Base-by-base conservation (phyloP, 306 rosid genomes). In the Pueraria montana region DNA sequence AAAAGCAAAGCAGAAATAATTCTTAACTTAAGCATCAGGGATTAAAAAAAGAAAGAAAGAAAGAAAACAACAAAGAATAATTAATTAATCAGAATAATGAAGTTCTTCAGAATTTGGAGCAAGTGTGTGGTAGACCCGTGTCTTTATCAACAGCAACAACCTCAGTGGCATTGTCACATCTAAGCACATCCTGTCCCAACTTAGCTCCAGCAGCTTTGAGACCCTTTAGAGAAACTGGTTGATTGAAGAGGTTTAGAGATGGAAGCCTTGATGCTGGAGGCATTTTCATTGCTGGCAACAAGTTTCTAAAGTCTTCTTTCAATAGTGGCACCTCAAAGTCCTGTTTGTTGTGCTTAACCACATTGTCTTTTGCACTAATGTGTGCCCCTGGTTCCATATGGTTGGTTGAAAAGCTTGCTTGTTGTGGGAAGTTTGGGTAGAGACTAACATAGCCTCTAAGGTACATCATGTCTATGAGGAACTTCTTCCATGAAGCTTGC, bases 321-420 rank as follows among this genome's bases (percentile, higher is more conserved):
- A 96, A 20, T 46, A 96, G 81, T 66, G 99, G 99, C 14, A 96
- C 99, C 88, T 94, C 97, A 81, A 96, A 96, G 77, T 96, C 99
- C 0, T 55, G 32, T 87, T 90, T 94, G 79, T 96, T 86, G 67
- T 96, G 99, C 80, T 86, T 90, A 52, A 96, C 93, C 1, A 87
- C 89, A 21, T 96, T 96, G 34, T 92, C 95, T 14, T 89, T 92
- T 18, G 99, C 98, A 80, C 98, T 92, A 38, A 96, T 94, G 74
- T 96, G 99, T 71, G 99, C 99, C 26, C 99, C 99, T 3, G 98
- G 99, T 63, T 96, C 99, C 99, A 94, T 94, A 83, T 96, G 99
- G 61, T 96, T 96, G 16, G 99, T 94, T 14, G 98, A 94, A 80
- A 96, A 91, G 92, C 99, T 96, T 5, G 96, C 91, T 42, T 96